A percentile compares a stretch with the other conserved stretches of the same genome.
Evolutionary conservation across 148 eudicot genomes (phyloP).

Genomic region (Nyssa sinensis): DNA sequence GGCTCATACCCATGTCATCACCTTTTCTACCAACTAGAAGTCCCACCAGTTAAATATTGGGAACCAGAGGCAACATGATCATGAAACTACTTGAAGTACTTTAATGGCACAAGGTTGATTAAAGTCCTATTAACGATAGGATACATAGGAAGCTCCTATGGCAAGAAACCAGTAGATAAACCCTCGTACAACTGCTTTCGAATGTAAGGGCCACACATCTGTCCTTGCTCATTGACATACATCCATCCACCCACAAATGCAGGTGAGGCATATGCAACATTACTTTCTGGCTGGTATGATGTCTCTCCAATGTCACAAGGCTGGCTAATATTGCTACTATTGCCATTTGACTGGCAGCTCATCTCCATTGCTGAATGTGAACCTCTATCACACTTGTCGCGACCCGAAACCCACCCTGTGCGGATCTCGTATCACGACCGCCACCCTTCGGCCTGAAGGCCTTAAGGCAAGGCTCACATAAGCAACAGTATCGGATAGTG

Average conservation of each 20-base stretch:
- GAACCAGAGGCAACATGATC: slow-evolving; percentile 84
- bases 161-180: slow-evolving; percentile 72
- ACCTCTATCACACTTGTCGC: slow-evolving; percentile 29
- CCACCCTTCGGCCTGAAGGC: too few relatives aligned
- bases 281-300: slow-evolving; percentile 27
- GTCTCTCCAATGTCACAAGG: slow-evolving; percentile 28
- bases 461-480: too few relatives aligned
- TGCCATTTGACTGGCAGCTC: slow-evolving; percentile 49
- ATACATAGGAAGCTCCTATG: slow-evolving; percentile 82
- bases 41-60: slow-evolving; percentile 35
- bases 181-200: slow-evolving; percentile 86
- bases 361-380: slow-evolving; percentile 38
- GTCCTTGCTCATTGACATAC: slow-evolving; percentile 81
- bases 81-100: slow-evolving; percentile 74
- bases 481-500: too few relatives aligned
- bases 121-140: slow-evolving; percentile 64
- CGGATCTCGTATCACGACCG: too few relatives aligned
- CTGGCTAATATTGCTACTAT: slow-evolving; percentile 31
- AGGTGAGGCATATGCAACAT: slow-evolving; percentile 22
- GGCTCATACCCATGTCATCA: too few relatives aligned
- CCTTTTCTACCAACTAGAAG: too few relatives aligned
- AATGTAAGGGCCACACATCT: slow-evolving; percentile 93
- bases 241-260: slow-evolving; percentile 76
- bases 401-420: too few relatives aligned
- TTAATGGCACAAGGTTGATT: slow-evolving; percentile 63